These are phyloP conservation scores for Lipomyces yamadae DNA, from an alignment of 805 yeast species.

Conservation along the genomic window DNA sequence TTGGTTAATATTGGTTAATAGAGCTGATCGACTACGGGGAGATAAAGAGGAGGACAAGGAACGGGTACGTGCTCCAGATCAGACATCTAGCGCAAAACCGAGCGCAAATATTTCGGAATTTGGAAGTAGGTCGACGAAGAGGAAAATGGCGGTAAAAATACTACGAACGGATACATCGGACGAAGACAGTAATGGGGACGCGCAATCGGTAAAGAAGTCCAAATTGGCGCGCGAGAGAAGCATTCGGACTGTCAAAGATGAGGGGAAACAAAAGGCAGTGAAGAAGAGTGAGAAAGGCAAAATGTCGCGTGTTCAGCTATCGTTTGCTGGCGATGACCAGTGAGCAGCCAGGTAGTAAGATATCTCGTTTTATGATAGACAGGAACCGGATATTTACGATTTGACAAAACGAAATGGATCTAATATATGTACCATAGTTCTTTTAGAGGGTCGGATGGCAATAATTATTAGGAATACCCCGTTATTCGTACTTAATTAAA, in stretches of 20 bases:
- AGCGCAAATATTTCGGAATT: constrained; percentile 16
- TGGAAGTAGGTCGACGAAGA: constrained; percentile 23
- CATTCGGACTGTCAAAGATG: background rate
- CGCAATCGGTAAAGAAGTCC: background rate
- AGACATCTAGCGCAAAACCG: constrained; percentile 8
- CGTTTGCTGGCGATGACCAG: constrained; percentile 25
- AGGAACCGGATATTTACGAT: no score
- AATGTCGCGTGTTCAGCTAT: constrained; percentile 10
- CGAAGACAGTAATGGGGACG: constrained; percentile 3
- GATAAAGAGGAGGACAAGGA: constrained; percentile 2
- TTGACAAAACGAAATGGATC: no score
- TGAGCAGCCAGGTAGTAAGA: background rate
- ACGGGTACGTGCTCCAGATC: background rate
- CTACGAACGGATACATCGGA: background rate
- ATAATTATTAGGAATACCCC: background rate
- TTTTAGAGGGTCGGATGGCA: no score
- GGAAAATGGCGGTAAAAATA: constrained; percentile 11
- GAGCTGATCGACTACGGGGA: constrained; percentile 8
- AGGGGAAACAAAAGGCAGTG: constrained; percentile 1
- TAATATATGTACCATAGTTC: no score
- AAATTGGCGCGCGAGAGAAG: background rate
- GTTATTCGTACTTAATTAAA: background rate
- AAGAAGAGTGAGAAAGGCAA: background rate
- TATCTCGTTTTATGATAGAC: background rate
- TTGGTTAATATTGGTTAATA: background rate